Percentiles rank a stretch among this genome's conserved stretches.
phyloP scores from a whole-genome alignment of 2,329 filamentous ascomycete species.

The Aspergillus pseudoviridinutans region DNA sequence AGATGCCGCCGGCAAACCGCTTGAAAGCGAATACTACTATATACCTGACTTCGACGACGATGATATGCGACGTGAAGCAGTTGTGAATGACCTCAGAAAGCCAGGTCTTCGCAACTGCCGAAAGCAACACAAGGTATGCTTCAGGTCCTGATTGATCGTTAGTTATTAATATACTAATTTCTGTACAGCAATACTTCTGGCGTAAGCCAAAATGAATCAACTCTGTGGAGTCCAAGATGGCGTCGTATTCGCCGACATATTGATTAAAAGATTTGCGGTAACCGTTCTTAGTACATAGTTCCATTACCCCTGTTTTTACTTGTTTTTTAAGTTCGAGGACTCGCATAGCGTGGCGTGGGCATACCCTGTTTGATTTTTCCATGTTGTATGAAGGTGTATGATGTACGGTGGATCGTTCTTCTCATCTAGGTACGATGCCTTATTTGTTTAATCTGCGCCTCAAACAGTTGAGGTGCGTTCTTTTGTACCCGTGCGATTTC shows the following conservation, averaged over 20 bases:
- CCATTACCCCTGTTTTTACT: constrained; percentile 21
- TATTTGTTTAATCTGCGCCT: constrained; percentile 2
- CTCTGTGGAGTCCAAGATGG: background rate
- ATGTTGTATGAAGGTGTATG: constrained; percentile 21
- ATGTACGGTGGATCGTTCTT: constrained; percentile 14
- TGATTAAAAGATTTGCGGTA: constrained; percentile 4
- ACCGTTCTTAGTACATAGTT: constrained; percentile 35
- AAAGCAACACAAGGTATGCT: constrained; percentile 90
- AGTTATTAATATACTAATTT: constrained; percentile 16
- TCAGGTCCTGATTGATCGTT: constrained; percentile 1
- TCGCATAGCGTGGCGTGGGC: constrained; percentile 44
- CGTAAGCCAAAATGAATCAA: constrained; percentile 54
- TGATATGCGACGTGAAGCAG: constrained; percentile 70
- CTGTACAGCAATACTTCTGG: constrained; percentile 66
- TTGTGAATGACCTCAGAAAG: constrained; percentile 81
- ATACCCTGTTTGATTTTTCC: constrained; percentile 32
- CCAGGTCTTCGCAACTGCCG: constrained; percentile 84
- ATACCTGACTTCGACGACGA: constrained; percentile 82
- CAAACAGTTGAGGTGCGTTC: constrained; percentile 3
- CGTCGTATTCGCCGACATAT: constrained; percentile 7
- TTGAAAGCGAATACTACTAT: constrained; percentile 98
- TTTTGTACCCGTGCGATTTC: constrained; percentile 8
- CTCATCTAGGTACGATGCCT: constrained; percentile 2
- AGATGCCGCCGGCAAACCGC: constrained; percentile 85
- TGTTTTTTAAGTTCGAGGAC: constrained; percentile 18